Evolutionary conservation across 257 asterid species (phyloP).

Genomic region (Solanum okadae): DNA sequence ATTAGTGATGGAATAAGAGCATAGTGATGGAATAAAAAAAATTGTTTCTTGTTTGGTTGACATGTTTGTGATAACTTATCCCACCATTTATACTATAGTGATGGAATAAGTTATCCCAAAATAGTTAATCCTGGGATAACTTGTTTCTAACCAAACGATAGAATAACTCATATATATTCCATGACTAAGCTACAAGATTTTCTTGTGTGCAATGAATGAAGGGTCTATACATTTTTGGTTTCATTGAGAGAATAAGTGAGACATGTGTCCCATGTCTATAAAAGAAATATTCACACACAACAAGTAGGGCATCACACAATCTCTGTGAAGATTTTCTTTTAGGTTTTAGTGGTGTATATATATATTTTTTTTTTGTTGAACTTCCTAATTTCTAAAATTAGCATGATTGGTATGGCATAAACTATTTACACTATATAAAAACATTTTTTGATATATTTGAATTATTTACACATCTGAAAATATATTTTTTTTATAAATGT

Average conservation of each 20-base stretch:
- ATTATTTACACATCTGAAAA: neutral
- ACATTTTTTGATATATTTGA: neutral
- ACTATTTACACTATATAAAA: neutral
- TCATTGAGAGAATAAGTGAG: neutral
- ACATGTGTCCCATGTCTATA: neutral
- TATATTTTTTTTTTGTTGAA: neutral
- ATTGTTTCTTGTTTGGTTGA: too few species aligned
- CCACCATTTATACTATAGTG: too few species aligned
- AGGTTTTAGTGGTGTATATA: neutral
- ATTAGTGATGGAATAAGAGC: too few species aligned
- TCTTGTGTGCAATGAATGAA: neutral
- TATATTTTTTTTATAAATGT: too few species aligned
- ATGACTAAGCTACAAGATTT: neutral
- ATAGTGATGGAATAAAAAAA: too few species aligned
- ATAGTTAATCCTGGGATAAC: too few species aligned
- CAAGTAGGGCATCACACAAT: neutral
- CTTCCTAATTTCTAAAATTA: neutral
- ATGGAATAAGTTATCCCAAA: too few species aligned
- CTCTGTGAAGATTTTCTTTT: neutral
- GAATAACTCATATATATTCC: neutral
- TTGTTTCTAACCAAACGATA: too few species aligned
- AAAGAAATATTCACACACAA: neutral
- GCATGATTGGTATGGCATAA: neutral
- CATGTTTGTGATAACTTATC: too few species aligned
- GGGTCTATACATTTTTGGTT: neutral